Conservation (phyloP, 2,329 filamentous ascomycete genomes). For the Lachnellula willkommii region DNA sequence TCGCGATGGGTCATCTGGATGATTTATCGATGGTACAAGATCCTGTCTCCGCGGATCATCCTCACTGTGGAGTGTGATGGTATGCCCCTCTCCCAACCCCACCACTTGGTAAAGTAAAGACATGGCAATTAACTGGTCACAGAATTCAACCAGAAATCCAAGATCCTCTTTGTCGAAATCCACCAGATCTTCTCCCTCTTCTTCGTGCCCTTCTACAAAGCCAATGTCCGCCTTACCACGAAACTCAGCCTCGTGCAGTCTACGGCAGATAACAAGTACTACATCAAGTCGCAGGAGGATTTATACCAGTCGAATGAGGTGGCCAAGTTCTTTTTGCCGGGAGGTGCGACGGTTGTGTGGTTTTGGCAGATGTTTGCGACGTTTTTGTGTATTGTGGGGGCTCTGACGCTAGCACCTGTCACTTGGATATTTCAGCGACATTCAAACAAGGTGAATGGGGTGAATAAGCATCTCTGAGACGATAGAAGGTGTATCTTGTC, state of each 20-base stretch:
- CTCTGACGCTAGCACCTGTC: constrained; percentile 45
- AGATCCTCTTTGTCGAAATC: constrained; percentile 68
- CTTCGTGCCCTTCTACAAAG: constrained; percentile 69
- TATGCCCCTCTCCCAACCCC: constrained; percentile 25
- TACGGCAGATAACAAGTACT: constrained; percentile 48
- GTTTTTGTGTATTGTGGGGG: constrained; percentile 56
- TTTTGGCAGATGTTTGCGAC: constrained; percentile 62
- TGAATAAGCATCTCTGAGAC: constrained; percentile 3
- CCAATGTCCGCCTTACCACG: constrained; percentile 62
- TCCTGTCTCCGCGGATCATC: constrained; percentile 69
- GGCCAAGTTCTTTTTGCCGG: constrained; percentile 64
- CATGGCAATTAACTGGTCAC: not conserved
- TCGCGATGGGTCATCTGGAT: constrained; percentile 62
- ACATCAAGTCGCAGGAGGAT: constrained; percentile 73
- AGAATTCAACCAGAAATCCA: constrained; percentile 63
- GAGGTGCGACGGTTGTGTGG: constrained; percentile 52
- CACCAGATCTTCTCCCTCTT: constrained; percentile 73
- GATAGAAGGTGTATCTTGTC: not conserved
- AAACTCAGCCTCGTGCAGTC: constrained; percentile 56
- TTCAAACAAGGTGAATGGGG: constrained; percentile 17
- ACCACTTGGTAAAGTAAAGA: not conserved
- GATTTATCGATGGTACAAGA: constrained; percentile 81
- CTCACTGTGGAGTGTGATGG: constrained; percentile 57
- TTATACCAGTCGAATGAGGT: constrained; percentile 74
- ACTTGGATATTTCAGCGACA: constrained; percentile 43